Base-by-base conservation (phyloP, 495 filamentous ascomycete species). In the Xylaria scruposa region DNA sequence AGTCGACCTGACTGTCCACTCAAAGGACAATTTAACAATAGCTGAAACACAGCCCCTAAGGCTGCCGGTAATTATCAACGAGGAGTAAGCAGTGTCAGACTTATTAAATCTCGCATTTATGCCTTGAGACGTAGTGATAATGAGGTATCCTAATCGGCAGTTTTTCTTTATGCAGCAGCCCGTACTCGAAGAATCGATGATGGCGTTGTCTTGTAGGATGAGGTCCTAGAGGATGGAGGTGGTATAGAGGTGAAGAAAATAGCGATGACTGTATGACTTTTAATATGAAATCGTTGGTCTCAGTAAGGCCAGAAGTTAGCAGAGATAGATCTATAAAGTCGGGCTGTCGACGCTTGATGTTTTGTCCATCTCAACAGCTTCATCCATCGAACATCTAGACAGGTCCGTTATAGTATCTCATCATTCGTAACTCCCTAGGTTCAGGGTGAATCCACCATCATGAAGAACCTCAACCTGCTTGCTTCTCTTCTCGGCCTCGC, bases 401-500 rank as follows among this genome's bases (percentile, higher is more conserved):
- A 49, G 6, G 0, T 49, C 19, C n/a, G 17, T n/a, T 21, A n/a
- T 4, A 49, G 19, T n/a, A 17, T 8, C 46, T 21, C 46, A n/a
- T 4, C 6, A n/a, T 49, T 21, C 19, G 5, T 21, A n/a, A 49
- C 6, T 42, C n/a, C 36, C 10, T 62, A n/a, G 19, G 36, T 62
- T 42, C n/a, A n/a, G 26, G 9, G 6, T 5, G n/a, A 2, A 62
- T 38, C 59, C 36, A 62, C 44, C 36, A 62, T 15, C 6, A 62
- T 62, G 59, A 62, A 62, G 12, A 62, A 62, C 36, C 19, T 62
- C 7, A 24, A 17, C 33, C 1, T 62, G 0, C 59, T 62, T 42
- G 36, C 59, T 62, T 62, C 59, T 24, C 59, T 62, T 0, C 31
- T 62, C 33, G 59, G 59, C 36, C n/a, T 62, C 1, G 59, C 59